Conservation (phyloP, 495 filamentous ascomycete species). For the Podospora pseudocomata region DNA sequence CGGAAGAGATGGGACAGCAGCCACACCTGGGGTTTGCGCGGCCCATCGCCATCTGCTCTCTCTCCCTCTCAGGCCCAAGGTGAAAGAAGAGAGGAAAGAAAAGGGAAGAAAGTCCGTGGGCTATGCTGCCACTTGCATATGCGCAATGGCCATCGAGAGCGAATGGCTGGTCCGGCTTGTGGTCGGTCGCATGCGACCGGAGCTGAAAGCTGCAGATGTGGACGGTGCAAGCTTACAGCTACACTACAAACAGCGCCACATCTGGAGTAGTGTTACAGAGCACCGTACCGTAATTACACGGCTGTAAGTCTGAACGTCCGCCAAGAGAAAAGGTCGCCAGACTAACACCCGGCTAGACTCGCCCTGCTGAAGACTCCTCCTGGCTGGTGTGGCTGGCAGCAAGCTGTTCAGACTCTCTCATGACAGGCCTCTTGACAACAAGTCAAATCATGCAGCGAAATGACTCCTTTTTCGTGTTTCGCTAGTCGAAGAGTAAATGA, state of each 20-base stretch:
- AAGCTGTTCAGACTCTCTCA: not conserved
- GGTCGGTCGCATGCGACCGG: slow-evolving; percentile 26
- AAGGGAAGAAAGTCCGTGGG: slow-evolving; percentile 25
- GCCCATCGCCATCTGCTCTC: slow-evolving; percentile 17
- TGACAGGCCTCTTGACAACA: slow-evolving; percentile 1
- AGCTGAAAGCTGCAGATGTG: slow-evolving; percentile 49
- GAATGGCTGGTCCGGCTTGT: slow-evolving; percentile 27
- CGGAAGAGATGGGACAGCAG: slow-evolving; percentile 1
- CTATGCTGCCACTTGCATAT: slow-evolving; percentile 49
- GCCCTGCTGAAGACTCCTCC: not conserved
- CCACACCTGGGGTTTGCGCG: slow-evolving; percentile 11
- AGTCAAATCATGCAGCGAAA: not conserved
- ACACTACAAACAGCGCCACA: slow-evolving; percentile 37
- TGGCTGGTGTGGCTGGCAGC: not conserved
- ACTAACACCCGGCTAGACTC: slow-evolving; percentile 10
- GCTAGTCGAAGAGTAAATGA: slow-evolving; percentile 4
- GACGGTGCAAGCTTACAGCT: slow-evolving; percentile 13
- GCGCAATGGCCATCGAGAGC: slow-evolving; percentile 31
- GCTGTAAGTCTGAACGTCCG: not conserved
- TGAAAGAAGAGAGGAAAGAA: not conserved
- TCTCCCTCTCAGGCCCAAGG: not conserved
- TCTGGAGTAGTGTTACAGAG: slow-evolving; percentile 13
- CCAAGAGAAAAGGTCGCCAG: slow-evolving; percentile 14
- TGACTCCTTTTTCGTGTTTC: slow-evolving; percentile 4
- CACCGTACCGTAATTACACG: slow-evolving; percentile 10